Conservation (phyloP, 2,329 filamentous ascomycete genomes). For the Phyllosticta paracitricarpa region DNA sequence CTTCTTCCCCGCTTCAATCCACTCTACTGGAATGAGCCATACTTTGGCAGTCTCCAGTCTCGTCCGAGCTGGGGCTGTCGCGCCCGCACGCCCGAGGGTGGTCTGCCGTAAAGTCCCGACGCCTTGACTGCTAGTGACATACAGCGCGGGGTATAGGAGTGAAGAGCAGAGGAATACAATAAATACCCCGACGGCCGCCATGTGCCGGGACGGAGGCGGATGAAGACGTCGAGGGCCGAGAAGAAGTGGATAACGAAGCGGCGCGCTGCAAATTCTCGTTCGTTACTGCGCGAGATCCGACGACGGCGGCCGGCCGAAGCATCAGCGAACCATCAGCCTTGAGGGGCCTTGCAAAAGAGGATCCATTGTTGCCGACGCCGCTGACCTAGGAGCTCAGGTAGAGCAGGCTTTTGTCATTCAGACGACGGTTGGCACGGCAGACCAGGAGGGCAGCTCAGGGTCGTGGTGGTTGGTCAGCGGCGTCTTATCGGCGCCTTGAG, state of each 20-base stretch:
- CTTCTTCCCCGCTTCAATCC: not conserved
- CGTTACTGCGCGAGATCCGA: not conserved
- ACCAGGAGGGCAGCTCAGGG: not conserved
- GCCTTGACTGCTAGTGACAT: not conserved
- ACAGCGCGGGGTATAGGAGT: not conserved
- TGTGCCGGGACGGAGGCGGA: not conserved
- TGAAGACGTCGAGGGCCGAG: not conserved
- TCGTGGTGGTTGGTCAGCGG: not conserved
- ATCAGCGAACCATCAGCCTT: not conserved
- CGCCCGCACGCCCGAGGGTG: not conserved
- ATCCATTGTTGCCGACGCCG: not conserved
- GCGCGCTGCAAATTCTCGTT: not conserved
- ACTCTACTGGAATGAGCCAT: not conserved
- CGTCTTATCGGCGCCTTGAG: slow-evolving; percentile 3
- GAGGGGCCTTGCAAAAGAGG: not conserved
- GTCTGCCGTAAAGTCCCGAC: slow-evolving; percentile 8
- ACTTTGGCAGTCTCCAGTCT: not conserved
- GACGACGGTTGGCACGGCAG: not conserved
- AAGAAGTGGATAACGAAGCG: not conserved
- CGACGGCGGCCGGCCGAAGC: not conserved
- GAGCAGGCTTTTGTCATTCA: not conserved
- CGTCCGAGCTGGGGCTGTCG: not conserved
- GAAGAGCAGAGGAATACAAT: not conserved
- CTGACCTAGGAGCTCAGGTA: not conserved
- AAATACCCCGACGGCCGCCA: not conserved